Percentiles rank a stretch among this genome's conserved stretches.
Evolutionary conservation across 805 yeast genomes (phyloP).

Genomic region (Teunomyces cretensis): DNA sequence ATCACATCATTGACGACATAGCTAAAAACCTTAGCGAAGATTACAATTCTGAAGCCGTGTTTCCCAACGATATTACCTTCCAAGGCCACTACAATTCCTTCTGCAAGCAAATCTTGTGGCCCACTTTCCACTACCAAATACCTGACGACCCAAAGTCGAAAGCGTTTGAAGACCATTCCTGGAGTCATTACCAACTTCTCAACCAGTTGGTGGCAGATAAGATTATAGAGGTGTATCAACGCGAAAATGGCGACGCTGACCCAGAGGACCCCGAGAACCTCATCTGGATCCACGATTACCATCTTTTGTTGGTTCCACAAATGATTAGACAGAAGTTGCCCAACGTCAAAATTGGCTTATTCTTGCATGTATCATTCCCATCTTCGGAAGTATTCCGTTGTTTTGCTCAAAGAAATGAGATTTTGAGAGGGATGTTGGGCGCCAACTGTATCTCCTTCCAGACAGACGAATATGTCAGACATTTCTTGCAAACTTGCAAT

Average conservation of each 20-base stretch:
- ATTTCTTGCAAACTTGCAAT: constrained; percentile 87
- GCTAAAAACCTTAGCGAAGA: constrained; percentile 44
- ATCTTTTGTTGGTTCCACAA: constrained; percentile 78
- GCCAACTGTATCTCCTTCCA: constrained; percentile 89
- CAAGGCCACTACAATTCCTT: constrained; percentile 90
- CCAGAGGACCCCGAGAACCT: constrained; percentile 54
- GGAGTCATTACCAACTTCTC: constrained; percentile 76
- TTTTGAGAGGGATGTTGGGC: constrained; percentile 82
- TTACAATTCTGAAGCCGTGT: constrained; percentile 63
- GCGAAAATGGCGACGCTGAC: constrained; percentile 38
- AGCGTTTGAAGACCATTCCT: constrained; percentile 93
- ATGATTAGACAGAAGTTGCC: constrained; percentile 79
- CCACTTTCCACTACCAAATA: constrained; percentile 87
- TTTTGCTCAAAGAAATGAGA: constrained; percentile 77
- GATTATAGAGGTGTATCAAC: constrained; percentile 56
- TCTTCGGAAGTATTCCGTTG: constrained; percentile 94
- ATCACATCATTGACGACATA: constrained; percentile 53
- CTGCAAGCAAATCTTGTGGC: constrained; percentile 96
- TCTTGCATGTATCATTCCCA: constrained; percentile 92
- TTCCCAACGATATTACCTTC: constrained; percentile 74
- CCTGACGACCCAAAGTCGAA: constrained; percentile 94
- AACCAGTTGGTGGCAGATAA: constrained; percentile 81
- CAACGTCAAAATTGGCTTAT: constrained; percentile 84
- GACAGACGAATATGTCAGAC: constrained; percentile 89
- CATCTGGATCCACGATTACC: constrained; percentile 95